Base-by-base conservation (phyloP, 2,329 filamentous ascomycete genomes). In the Fusarium napiforme region DNA sequence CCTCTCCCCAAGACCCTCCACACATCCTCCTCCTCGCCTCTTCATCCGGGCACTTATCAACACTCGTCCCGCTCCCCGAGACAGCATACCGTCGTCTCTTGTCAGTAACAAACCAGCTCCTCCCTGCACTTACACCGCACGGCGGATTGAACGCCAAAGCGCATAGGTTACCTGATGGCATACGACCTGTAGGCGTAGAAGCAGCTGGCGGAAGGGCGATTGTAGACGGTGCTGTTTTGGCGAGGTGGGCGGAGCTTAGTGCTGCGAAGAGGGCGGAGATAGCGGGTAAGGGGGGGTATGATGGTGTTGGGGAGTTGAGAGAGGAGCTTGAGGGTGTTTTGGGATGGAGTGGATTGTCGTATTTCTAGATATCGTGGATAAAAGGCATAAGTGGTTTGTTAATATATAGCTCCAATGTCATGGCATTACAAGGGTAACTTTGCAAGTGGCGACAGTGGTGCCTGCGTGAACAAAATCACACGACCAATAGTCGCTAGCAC, bases 81-180 rank as follows among this genome's bases (percentile, higher is more conserved):
- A 86, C 92, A 10, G 87, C 91, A 16, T 98, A 98, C 83, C 92
- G 96, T 4, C 92, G 95, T 1, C 88, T 99, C 7, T 91, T 91
- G 8, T 94, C 93, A 4, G 86, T 99, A 8, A 90, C 95, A 52
- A 93, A 92, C 8, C 95, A 97, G 79, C 87, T 99, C 4, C 87
- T 91, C 14, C 93, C 91, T 39, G 91, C 92, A 1, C 88, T 98
- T 12, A 91, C 93, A 47, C 91, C 95, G 71, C 85, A 93, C 9
- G 93, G 91, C 12, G 94, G 93, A 0, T 86, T 98, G 56, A 98
- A 98, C 82, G 93, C 94, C 5, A 91, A 93, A 62, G 93, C 91
- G 0, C 93, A 96, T 83, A 88, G 96, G 19, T 85, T 85, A 53
- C 89, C 77, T 80, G 87, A 75, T 15, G 81, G 82, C 73, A 64